phyloP scores from a whole-genome alignment of 2,329 filamentous ascomycete genomes.

The Trichophyton rubrum region DNA sequence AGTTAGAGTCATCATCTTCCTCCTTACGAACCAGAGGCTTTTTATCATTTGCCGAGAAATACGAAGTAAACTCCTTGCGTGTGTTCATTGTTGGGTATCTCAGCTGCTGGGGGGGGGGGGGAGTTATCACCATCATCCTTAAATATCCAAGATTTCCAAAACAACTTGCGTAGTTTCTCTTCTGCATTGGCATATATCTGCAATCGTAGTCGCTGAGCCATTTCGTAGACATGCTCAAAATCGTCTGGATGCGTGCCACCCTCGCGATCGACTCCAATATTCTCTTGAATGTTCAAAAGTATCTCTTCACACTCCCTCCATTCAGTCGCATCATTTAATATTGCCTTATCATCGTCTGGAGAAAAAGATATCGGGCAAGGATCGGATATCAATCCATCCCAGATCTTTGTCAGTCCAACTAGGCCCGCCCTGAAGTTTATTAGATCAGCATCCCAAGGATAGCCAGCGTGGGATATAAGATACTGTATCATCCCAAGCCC shows the following conservation, averaged over 20 bases:
- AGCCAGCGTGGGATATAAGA: conserved; percentile 8
- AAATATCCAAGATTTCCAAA: conserved; percentile 9
- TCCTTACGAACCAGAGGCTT: neutral
- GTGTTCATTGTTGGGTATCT: neutral
- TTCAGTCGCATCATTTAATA: conserved; percentile 6
- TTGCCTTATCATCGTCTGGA: conserved; percentile 3
- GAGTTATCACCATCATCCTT: conserved; percentile 9
- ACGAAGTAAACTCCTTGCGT: neutral
- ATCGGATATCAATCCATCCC: conserved; percentile 6
- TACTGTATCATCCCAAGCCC: conserved; percentile 9
- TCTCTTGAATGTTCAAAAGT: conserved; percentile 1
- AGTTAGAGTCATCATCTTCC: conserved; percentile 26
- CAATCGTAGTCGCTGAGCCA: neutral
- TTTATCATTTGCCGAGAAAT: neutral
- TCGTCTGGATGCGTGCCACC: conserved; percentile 11
- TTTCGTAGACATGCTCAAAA: conserved; percentile 10
- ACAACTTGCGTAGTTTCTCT: neutral
- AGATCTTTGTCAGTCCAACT: conserved; percentile 5
- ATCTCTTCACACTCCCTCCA: conserved; percentile 12
- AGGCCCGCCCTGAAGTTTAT: conserved; percentile 9
- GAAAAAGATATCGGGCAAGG: conserved; percentile 9
- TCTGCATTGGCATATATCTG: conserved; percentile 1
- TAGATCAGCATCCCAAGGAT: conserved; percentile 12
- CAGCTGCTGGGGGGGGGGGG: neutral
- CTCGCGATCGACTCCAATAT: conserved; percentile 8